Base-by-base conservation (phyloP, 805 yeast species). In the Pichia nanzhaoensis region DNA sequence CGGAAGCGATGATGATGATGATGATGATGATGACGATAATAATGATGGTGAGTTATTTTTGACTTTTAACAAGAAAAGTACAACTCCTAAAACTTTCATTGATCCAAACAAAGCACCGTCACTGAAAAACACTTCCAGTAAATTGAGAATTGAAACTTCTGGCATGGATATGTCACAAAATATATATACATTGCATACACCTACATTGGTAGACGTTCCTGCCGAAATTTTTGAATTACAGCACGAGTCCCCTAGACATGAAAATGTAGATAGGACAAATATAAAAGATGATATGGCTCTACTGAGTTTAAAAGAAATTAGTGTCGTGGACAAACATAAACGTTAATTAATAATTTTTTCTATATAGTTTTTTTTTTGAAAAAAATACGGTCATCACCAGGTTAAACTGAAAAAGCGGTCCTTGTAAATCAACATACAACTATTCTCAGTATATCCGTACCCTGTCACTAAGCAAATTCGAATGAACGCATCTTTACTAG, bases 161-260 rank as follows among this genome's bases (percentile, higher is more conserved):
- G 27, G 39, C 12, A 30, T 28, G 34, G 38, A 39, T 30, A 33
- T 42, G 7, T 32, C 39, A 5, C 39, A 21, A 2, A 35, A 45
- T 33, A 31, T 48, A 1, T 34, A 31, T 17, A 20, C 33, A 9
- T 30, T 27, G 14, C 33, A 44, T 9, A 45, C 32, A 7, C 43
- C 51, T 7, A 43, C 44, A 28, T 41, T 50, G 18, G 46, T 48
- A 30, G 53, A 51, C 33, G 53, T 51, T 17, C 53, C 53, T 9
- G 46, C 41, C 4, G 36, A 41, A 28, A 42, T 51, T 14, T 43
- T 42, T 28, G 44, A 40, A 20, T 33, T 38, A 2, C 37, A 42
- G 28, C 32, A 20, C 3, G 36, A 22, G n/a, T 39, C 38, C 16
- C 14, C 19, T 5, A n/a, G 31, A 5, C 16, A 13, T 8, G 33